Evolutionary conservation across 306 rosid species (phyloP).

Genomic region (Malus asiatica): DNA sequence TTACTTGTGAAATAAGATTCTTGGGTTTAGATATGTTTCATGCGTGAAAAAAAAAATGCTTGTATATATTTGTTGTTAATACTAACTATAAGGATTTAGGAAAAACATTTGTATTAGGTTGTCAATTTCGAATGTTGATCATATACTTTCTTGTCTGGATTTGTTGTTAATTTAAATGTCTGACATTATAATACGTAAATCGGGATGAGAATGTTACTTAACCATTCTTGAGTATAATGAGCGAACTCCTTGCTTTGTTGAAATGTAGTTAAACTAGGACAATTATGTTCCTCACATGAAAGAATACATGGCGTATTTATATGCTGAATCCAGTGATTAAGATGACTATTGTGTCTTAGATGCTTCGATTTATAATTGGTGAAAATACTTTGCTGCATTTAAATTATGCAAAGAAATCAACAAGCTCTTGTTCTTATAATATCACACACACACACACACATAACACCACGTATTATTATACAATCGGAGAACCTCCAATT

Average conservation of each 20-base stretch:
- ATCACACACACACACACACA: not conserved
- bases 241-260: not conserved
- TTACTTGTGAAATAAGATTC: not conserved
- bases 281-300: no score
- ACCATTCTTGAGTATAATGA: not conserved
- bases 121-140: not conserved
- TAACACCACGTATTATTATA: no score
- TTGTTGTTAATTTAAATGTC: not conserved
- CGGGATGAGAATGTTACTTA: no score
- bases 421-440: not conserved
- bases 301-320: no score
- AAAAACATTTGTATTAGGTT: not conserved
- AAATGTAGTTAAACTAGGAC: no score
- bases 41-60: not conserved
- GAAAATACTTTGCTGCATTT: not conserved
- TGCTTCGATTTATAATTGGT: no score
- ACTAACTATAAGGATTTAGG: not conserved
- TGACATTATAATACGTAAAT: not conserved
- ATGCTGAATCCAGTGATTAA: not conserved
- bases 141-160: not conserved
- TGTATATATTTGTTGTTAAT: no score
- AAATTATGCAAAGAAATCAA: not conserved
- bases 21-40: not conserved
- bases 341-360: not conserved
- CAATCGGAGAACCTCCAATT: no score